A percentile compares a stretch with the other conserved stretches of the same genome.
Conservation (phyloP, 352 stramenopile species). For the Pythium insidiosum region DNA sequence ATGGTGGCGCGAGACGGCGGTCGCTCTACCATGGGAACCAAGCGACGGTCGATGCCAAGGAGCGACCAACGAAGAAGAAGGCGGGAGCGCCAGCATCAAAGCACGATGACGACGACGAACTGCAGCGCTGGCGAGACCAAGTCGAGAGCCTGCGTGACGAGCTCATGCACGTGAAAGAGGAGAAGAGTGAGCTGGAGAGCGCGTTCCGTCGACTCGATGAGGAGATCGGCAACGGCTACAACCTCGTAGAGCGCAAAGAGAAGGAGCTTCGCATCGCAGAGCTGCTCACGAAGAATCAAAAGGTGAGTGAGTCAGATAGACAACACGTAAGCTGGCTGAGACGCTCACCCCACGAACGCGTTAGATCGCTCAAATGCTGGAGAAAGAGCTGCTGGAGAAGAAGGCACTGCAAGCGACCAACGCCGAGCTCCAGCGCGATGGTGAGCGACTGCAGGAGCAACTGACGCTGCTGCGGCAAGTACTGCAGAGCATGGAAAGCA, state of each 20-base stretch:
- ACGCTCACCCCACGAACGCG: not conserved
- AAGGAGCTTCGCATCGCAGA: conserved; percentile 57
- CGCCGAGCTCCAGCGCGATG: conserved; percentile 18
- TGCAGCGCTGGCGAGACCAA: too few species aligned
- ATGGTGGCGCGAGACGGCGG: too few species aligned
- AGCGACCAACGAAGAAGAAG: too few species aligned
- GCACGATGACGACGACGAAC: too few species aligned
- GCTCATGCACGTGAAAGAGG: conserved; percentile 14
- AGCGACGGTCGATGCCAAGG: too few species aligned
- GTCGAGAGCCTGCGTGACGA: conserved; percentile 19
- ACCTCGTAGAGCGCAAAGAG: conserved; percentile 46
- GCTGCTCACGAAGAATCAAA: conserved; percentile 50
- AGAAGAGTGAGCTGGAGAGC: conserved; percentile 32
- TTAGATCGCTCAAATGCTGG: conserved; percentile 18
- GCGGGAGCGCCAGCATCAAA: too few species aligned
- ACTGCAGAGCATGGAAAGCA: conserved; percentile 24
- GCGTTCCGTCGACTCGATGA: conserved; percentile 45
- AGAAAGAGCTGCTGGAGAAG: conserved; percentile 36
- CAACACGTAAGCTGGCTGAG: too few species aligned
- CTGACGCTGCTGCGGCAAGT: conserved; percentile 28
- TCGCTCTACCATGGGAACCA: too few species aligned
- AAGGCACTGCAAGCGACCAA: conserved; percentile 23
- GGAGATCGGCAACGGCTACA: conserved; percentile 44
- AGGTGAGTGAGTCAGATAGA: conserved; percentile 23
- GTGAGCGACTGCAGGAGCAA: conserved; percentile 23